Evolutionary conservation across 352 stramenopile genomes (phyloP).

Genomic region (Phytophthora idaei): DNA sequence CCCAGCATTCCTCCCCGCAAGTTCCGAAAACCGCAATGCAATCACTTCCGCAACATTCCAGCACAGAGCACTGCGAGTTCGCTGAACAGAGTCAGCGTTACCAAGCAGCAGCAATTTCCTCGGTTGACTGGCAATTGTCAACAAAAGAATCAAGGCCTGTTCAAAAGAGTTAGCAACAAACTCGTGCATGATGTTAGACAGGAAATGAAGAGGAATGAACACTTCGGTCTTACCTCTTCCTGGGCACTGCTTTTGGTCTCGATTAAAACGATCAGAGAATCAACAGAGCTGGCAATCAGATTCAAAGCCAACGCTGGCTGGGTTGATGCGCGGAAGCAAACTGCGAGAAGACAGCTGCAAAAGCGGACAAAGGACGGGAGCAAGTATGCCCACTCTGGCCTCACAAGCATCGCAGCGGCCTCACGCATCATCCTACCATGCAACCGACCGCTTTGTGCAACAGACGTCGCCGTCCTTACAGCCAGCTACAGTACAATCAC

Average conservation of each 20-base stretch:
- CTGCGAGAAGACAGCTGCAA: conserved; percentile 57
- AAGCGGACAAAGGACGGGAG: conserved; percentile 58
- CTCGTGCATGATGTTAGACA: background rate
- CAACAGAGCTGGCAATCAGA: conserved; percentile 46
- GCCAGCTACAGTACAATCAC: conserved; percentile 33
- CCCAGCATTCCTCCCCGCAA: conserved; percentile 45
- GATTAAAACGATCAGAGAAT: conserved; percentile 46
- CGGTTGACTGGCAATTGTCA: conserved; percentile 74
- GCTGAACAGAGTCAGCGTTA: conserved; percentile 40
- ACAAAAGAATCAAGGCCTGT: conserved; percentile 68
- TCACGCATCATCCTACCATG: conserved; percentile 41
- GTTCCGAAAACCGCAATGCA: conserved; percentile 46
- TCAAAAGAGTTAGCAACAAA: background rate
- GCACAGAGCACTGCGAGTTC: conserved; percentile 43
- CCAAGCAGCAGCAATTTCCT: conserved; percentile 59
- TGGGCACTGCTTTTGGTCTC: conserved; percentile 45
- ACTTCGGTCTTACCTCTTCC: conserved; percentile 56
- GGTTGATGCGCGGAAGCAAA: conserved; percentile 48
- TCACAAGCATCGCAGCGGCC: conserved; percentile 36
- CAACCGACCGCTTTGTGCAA: conserved; percentile 47
- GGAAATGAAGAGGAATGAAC: background rate
- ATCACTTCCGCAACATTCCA: conserved; percentile 74
- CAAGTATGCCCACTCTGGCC: conserved; percentile 48
- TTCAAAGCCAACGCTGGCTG: conserved; percentile 39
- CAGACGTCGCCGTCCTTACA: conserved; percentile 46